Evolutionary conservation across 148 eudicot genomes (phyloP), one percentile per base, ranked within the genome.

Genomic region (Rhododendron williamsianum): DNA sequence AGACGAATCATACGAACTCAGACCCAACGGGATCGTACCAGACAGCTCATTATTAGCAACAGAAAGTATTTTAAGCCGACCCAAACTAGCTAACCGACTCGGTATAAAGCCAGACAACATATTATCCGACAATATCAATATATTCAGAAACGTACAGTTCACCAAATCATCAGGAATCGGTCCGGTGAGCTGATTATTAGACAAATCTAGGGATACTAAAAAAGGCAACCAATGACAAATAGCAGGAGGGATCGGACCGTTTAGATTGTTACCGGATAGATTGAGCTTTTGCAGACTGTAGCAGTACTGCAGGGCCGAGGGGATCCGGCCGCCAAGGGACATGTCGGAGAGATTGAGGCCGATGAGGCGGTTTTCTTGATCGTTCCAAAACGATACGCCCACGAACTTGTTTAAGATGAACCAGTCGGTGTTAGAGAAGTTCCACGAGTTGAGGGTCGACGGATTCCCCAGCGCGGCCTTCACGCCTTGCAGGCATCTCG

Each of bases 311-410:
- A 94, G 81, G 6, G 91, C 86, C 0, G 87, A 65, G 1, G 98
- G 95, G 2, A 96, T 9, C 1, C 10, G 48, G 4, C 98, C 98
- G 49, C 87, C 69, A 77, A 96, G 93, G 2, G 54, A 35, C 82
- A 90, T 79, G 0, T 90, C 88, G 0, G 85, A 87, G 27, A 93
- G 94, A 15, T 89, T 85, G n/a, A 96, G 85, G 43, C 91, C 83
- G 60, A 96, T 77, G 18, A 96, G 86, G 4, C 97, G 94, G 54
- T 96, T 95, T 54, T 94, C 96, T 35, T 86, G 89, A 43, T 93
- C 92, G 77, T 96, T 96, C 98, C 98, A 96, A 82, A 97, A 94
- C 0, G 92, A 41, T 0, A 92, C 94, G 0, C 94, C 96, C 19
- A 86, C 85, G 74, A 93, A 91, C 3, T 69, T 72, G 89, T 35